Conservation (phyloP, 805 yeast species). For the Peterozyma toletana region DNA sequence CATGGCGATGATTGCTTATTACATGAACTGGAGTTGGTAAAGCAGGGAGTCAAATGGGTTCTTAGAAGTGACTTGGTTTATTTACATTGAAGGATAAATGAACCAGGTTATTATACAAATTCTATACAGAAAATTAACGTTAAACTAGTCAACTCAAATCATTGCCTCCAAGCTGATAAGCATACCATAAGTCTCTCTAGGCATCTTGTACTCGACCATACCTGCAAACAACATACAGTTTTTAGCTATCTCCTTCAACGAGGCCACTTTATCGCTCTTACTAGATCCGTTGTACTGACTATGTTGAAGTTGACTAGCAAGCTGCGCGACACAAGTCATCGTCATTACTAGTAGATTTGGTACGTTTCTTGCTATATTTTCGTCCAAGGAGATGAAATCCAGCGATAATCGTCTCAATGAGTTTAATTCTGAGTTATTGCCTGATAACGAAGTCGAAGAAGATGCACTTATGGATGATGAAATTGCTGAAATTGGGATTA, state of each 20-base stretch:
- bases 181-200: slow-evolving; percentile 71
- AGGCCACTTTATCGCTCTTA: slow-evolving; percentile 45
- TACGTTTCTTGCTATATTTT: slow-evolving; percentile 66
- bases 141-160: slow-evolving; percentile 14
- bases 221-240: slow-evolving; percentile 95
- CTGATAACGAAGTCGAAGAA: slow-evolving; percentile 54
- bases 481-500: slow-evolving; percentile 53
- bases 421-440: slow-evolving; percentile 31
- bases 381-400: slow-evolving; percentile 58
- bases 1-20: slow-evolving; percentile 59
- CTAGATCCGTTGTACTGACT: slow-evolving; percentile 29
- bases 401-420: slow-evolving; percentile 63
- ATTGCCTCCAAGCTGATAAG: slow-evolving; percentile 56
- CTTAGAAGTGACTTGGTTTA: slow-evolving; percentile 28
- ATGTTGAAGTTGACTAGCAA: slow-evolving; percentile 37
- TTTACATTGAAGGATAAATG: no score
- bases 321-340: slow-evolving; percentile 67
- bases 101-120: no score
- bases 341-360: slow-evolving; percentile 76
- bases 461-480: slow-evolving; percentile 43
- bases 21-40: slow-evolving; percentile 51
- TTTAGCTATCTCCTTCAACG: slow-evolving; percentile 59
- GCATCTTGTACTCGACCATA: slow-evolving; percentile 89
- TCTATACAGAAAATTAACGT: no score
- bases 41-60: slow-evolving; percentile 53